Evolutionary conservation across 768 basidiomycete species (phyloP).

Genomic region (Kwoniella dendrophila): DNA sequence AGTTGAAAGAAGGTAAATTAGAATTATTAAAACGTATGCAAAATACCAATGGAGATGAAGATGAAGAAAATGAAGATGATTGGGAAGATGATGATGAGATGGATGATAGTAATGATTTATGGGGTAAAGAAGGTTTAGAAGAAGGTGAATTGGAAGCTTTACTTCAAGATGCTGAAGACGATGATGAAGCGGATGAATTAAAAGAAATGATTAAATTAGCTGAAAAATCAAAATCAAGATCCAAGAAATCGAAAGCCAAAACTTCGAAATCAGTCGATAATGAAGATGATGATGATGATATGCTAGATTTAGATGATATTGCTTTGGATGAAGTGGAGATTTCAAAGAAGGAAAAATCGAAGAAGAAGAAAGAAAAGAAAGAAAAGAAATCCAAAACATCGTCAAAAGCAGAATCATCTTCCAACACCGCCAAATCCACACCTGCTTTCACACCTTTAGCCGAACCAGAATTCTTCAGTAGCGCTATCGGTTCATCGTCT

Average conservation of each 20-base stretch:
- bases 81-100: conserved; percentile 48
- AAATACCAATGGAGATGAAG: conserved; percentile 56
- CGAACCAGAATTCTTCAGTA: conserved; percentile 70
- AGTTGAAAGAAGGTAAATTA: conserved; percentile 34
- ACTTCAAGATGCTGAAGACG: conserved; percentile 37
- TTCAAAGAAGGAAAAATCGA: conserved; percentile 28
- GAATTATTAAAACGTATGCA: conserved; percentile 22
- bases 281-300: conserved; percentile 57
- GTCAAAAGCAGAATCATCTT: conserved; percentile 28
- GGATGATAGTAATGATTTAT: conserved; percentile 43
- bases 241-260: conserved; percentile 42
- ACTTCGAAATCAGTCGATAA: too few species aligned
- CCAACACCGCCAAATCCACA: too few species aligned
- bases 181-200: conserved; percentile 58
- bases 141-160: conserved; percentile 51
- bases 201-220: conserved; percentile 56
- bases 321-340: conserved; percentile 30
- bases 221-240: conserved; percentile 28
- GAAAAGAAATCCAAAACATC: conserved; percentile 38
- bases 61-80: conserved; percentile 34
- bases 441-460: too few species aligned
- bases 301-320: conserved; percentile 63
- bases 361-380: conserved; percentile 33
- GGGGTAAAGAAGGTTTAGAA: conserved; percentile 40
- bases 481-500: conserved; percentile 22